Base-by-base conservation (phyloP, 345 rosid genomes). In the Hibiscus syriacus region DNA sequence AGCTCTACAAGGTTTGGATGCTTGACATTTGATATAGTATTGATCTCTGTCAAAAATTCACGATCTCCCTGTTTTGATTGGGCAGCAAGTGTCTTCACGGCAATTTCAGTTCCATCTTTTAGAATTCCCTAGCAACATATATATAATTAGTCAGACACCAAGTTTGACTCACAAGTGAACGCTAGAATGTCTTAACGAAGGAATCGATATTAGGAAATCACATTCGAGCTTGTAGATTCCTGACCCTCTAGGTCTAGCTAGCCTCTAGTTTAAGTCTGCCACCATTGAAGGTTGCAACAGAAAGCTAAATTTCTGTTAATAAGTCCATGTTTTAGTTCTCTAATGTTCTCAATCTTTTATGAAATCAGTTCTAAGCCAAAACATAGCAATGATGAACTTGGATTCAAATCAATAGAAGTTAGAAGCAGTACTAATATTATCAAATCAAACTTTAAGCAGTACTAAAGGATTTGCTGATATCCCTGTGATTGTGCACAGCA, bases 1-100 rank as follows among this genome's bases (percentile, higher is more conserved):
- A 92, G 80, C 76, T 84, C 88, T 75, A 92, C 97, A 50, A 92
- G 98, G 82, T 92, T 86, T 36, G 83, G 93, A 78, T 92, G 98
- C 76, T 69, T 87, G 69, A 84, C 80, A 82, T 79, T 79, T 2
- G 96, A 82, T 57, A 92, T 86, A 32, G 86, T 73, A 60, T 74
- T 82, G 70, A 90, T 88, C 82, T 92, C 98, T 1, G 87, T 81
- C 70, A 88, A 73, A 77, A 92, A 92, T 80, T 87, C 97, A 2
- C 79, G 77, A 59, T 70, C 77, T 13, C 97, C 97, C 74, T 90
- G 97, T 80, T 78, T 88, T 26, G 97, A 90, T 68, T 81, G 80
- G 16, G 85, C 80, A 38, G 97, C 74, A 50, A 90, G 92, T 39
- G 82, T 73, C 82, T 90, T 90, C 55, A 90, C 83, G 19, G 97